Percentiles rank a stretch among this genome's conserved stretches.
Evolutionary conservation across 106 monocot species (phyloP).

Genomic region (Vanilla planifolia): DNA sequence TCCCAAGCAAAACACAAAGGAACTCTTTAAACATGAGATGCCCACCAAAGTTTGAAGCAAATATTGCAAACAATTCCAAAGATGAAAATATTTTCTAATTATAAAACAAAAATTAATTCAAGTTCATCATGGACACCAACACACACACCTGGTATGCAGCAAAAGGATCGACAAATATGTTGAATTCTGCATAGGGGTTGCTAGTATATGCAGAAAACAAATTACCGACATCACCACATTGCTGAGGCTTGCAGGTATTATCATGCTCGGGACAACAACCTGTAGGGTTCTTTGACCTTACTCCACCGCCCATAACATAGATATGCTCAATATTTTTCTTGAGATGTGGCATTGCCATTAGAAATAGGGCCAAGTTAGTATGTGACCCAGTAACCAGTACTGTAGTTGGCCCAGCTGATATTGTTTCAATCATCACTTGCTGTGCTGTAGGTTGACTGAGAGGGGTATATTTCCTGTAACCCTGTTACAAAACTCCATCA

Average conservation of each 20-base stretch:
- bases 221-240: conserved; percentile 80
- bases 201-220: conserved; percentile 38
- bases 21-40: no score
- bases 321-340: conserved; percentile 81
- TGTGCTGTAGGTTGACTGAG: conserved; percentile 69
- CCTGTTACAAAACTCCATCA: conserved; percentile 50
- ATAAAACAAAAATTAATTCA: no score
- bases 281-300: conserved; percentile 70
- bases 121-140: no score
- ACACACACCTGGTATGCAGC: conserved; percentile 79
- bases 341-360: conserved; percentile 68
- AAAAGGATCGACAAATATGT: conserved; percentile 85
- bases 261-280: conserved; percentile 52
- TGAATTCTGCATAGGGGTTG: conserved; percentile 87
- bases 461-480: conserved; percentile 59
- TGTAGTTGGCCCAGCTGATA: conserved; percentile 67
- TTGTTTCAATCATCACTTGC: conserved; percentile 62
- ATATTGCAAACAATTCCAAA: no score
- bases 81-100: no score
- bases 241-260: conserved; percentile 31
- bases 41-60: no score
- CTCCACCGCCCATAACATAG: conserved; percentile 84
- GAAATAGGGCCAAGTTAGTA: conserved; percentile 75
- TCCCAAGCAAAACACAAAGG: no score
- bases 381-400: conserved; percentile 57